A percentile compares a stretch with the other conserved stretches of the same genome.
These are phyloP conservation scores for Suhomyces ambrosiae DNA, from an alignment of 1,139 yeast species.

Conservation along the genomic window DNA sequence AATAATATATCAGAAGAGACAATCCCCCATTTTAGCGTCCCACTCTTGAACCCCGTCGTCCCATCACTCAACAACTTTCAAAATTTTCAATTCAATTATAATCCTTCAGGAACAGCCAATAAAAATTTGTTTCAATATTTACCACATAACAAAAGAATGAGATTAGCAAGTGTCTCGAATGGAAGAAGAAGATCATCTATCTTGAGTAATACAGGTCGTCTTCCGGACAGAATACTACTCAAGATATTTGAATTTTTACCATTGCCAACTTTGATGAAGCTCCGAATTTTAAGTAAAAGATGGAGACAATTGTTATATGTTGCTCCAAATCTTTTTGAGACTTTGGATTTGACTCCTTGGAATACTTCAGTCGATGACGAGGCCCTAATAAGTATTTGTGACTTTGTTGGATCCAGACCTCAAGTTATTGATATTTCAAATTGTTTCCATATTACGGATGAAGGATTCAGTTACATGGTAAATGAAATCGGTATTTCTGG, in stretches of 20 bases:
- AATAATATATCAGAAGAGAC: constrained; percentile 9
- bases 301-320: constrained; percentile 69
- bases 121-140: constrained; percentile 46
- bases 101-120: constrained; percentile 3
- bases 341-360: constrained; percentile 60
- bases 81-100: constrained; percentile 15
- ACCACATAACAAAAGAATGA: constrained; percentile 54
- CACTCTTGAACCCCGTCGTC: constrained; percentile 39
- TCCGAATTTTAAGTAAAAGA: constrained; percentile 57
- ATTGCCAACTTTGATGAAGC: constrained; percentile 58
- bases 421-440: constrained; percentile 61
- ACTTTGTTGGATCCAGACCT: constrained; percentile 73
- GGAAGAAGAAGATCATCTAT: constrained; percentile 59
- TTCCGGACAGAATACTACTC: constrained; percentile 60
- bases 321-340: constrained; percentile 52
- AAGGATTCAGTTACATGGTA: constrained; percentile 69
- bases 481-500: constrained; percentile 73
- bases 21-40: constrained; percentile 22
- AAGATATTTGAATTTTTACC: constrained; percentile 54
- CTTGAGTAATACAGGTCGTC: constrained; percentile 51
- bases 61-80: constrained; percentile 38
- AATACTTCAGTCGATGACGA: constrained; percentile 61
- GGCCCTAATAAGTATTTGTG: constrained; percentile 58
- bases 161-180: constrained; percentile 40
- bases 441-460: constrained; percentile 77